Evolutionary conservation across 73 alveolate genomes (phyloP), one percentile per base, ranked within the genome.

Genomic region (Tetrahymena thermophila): DNA sequence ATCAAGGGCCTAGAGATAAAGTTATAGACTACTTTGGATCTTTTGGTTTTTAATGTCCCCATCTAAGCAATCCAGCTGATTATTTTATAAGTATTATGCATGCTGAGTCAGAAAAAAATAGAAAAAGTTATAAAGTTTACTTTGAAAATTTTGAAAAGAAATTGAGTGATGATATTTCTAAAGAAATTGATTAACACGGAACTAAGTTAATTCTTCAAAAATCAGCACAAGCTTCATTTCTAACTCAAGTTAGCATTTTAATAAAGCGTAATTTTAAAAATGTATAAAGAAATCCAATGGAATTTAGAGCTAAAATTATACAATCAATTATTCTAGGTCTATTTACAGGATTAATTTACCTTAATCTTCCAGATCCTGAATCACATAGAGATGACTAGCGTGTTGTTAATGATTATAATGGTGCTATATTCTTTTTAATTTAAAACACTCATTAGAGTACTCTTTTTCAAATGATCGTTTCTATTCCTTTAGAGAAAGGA

Each of bases 401-500:
- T 50, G 83, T 96, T 3, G 96, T 97, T 34, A 96, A 97, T 85
- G 96, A 96, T 93, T 96, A 98, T 85, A 96, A 96, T 56, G 99
- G 99, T 31, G 97, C 97, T 34, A 96, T 97, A 28, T 97, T 97
- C 97, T 95, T 97, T 94, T 56, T 96, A 38, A 94, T 97, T 13
- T 56, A 96, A 83, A 94, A 43, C 17, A 25, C 93, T 21, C 96
- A 96, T 42, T 57, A 95, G 96, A 93, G 43, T n/a, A 95, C 96
- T 35, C 58, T 94, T 44, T 95, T 96, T 57, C 94, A 58, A 16
- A 85, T 96, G 0, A 56, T 96, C 35, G 95, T 97, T 10, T 35
- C 95, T 55, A 96, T 97, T 96, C 99, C 99, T 35, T 96, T 93
- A 40, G 99, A 97, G 85, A 44, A 98, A 93, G 97, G 98, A 21